Conservation (phyloP, 345 rosid genomes). For the Eucalyptus camaldulensis region DNA sequence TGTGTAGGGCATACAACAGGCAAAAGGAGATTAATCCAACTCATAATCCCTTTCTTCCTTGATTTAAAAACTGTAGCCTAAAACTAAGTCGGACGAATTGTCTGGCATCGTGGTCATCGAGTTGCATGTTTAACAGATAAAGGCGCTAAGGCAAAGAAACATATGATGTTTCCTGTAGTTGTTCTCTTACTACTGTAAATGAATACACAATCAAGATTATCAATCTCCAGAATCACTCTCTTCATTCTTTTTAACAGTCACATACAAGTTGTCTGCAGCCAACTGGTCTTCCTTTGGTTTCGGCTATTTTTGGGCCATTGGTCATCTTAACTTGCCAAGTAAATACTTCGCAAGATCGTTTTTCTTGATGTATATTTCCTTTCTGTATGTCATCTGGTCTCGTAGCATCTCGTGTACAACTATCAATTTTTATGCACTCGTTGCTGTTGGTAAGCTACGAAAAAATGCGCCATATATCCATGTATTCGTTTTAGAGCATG, state of each 20-base stretch:
- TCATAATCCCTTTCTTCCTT: slow-evolving; percentile 86
- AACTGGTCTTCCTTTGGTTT: not conserved
- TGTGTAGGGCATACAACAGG: slow-evolving; percentile 61
- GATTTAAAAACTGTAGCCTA: not conserved
- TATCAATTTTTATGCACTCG: not conserved
- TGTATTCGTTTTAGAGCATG: not conserved
- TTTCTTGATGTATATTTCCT: not conserved
- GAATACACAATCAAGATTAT: not conserved
- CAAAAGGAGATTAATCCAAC: slow-evolving; percentile 59
- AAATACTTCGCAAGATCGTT: not conserved
- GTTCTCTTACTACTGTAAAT: not conserved
- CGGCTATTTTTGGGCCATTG: not conserved
- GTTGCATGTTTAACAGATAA: not conserved
- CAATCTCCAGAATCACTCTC: not conserved
- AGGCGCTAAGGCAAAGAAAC: not conserved
- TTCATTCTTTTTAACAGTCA: not conserved
- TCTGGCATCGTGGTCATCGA: not conserved
- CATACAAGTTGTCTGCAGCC: not conserved
- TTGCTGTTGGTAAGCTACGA: not conserved
- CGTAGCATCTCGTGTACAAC: not conserved
- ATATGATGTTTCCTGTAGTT: not conserved
- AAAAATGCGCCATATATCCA: not conserved
- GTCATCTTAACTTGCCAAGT: not conserved
- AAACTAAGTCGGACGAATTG: not conserved
- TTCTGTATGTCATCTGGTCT: not conserved